Conservation (phyloP, 805 yeast genomes). For the Suhomyces faveliae region DNA sequence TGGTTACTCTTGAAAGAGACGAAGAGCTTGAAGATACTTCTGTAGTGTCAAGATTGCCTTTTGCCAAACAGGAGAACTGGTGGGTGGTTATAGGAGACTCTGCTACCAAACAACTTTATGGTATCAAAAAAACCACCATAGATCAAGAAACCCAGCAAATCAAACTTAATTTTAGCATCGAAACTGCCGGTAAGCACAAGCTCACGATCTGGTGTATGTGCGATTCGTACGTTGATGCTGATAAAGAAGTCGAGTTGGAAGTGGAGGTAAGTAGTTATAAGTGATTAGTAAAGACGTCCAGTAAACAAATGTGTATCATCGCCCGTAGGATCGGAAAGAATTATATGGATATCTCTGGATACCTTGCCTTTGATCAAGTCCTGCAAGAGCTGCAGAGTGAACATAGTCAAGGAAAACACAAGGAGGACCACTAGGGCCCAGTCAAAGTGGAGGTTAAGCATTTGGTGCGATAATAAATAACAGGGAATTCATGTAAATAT, state of each 20-base stretch:
- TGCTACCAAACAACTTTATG: slow-evolving; percentile 58
- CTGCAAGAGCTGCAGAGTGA: not conserved
- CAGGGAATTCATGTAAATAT: not conserved
- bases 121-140: slow-evolving; percentile 64
- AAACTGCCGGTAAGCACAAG: slow-evolving; percentile 58
- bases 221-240: slow-evolving; percentile 91
- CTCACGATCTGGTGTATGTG: slow-evolving; percentile 83
- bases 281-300: not conserved
- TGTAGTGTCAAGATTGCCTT: slow-evolving; percentile 66
- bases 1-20: slow-evolving; percentile 59
- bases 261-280: no score
- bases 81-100: slow-evolving; percentile 84
- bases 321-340: not conserved
- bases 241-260: slow-evolving; percentile 67
- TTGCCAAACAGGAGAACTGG: slow-evolving; percentile 67
- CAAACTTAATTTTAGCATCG: slow-evolving; percentile 54
- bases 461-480: not conserved
- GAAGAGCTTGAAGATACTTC: slow-evolving; percentile 70
- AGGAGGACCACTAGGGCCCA: not conserved
- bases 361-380: not conserved
- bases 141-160: slow-evolving; percentile 52
- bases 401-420: not conserved
- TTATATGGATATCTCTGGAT: not conserved
- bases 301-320: not conserved
- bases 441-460: not conserved